A percentile compares a stretch with the other conserved stretches of the same genome.
These are phyloP conservation scores for Phytophthora foliorum DNA, from an alignment of 352 stramenopile species.

Conservation along the genomic window DNA sequence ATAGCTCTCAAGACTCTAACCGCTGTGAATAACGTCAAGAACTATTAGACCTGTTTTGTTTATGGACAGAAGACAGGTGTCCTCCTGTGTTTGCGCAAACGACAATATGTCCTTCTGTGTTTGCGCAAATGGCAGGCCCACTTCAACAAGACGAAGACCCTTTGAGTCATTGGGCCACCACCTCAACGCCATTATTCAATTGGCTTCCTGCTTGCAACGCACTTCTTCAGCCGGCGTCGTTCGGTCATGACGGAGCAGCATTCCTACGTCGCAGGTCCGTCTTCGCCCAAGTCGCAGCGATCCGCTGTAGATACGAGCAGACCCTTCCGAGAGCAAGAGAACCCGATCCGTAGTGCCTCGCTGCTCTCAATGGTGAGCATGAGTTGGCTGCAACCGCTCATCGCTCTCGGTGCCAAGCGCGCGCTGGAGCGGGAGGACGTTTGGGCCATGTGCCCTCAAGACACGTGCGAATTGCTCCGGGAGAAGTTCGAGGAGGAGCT, in stretches of 20 bases:
- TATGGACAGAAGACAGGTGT: background rate
- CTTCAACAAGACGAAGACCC: conserved; percentile 23
- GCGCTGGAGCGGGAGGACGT: conserved; percentile 40
- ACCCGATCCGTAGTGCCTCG: conserved; percentile 38
- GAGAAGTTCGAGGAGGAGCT: conserved; percentile 30
- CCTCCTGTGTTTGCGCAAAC: no score
- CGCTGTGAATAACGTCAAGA: background rate
- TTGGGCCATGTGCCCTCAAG: conserved; percentile 37
- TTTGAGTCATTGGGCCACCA: background rate
- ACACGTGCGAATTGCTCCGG: conserved; percentile 34
- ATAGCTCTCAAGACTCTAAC: conserved; percentile 13
- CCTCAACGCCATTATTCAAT: conserved; percentile 25
- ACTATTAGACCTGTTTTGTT: background rate
- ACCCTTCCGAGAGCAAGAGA: conserved; percentile 34
- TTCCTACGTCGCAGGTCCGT: conserved; percentile 17
- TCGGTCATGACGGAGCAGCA: conserved; percentile 8
- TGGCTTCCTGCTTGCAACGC: background rate
- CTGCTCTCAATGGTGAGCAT: conserved; percentile 40
- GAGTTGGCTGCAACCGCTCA: conserved; percentile 46
- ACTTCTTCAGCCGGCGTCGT: background rate
- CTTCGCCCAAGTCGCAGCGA: conserved; percentile 19
- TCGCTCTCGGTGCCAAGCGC: conserved; percentile 44
- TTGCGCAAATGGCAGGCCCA: conserved; percentile 22
- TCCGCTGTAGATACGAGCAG: background rate
- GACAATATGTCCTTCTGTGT: conserved; percentile 12